Percentiles rank a stretch among this genome's conserved stretches.
Conservation (phyloP, 495 filamentous ascomycete species). For the Neohortaea acidophila region DNA sequence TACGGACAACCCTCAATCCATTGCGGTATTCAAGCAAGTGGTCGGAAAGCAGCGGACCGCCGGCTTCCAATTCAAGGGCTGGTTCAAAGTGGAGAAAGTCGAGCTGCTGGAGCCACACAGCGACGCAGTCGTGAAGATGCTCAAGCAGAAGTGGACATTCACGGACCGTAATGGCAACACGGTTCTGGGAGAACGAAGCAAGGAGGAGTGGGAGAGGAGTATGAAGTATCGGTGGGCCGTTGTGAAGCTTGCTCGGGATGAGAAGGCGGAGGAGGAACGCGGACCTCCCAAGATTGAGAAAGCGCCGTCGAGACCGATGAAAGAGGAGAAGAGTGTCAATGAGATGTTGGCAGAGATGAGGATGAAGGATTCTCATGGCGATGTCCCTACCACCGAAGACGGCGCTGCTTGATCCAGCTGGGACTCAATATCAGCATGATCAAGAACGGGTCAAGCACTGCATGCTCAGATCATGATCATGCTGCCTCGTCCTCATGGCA, state of each 20-base stretch:
- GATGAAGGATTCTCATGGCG: neutral
- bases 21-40: slow-evolving; percentile 13
- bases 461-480: too few relatives aligned
- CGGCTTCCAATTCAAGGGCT: slow-evolving; percentile 9
- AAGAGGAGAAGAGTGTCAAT: slow-evolving; percentile 12
- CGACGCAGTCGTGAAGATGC: slow-evolving; percentile 13
- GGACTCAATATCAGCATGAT: too few relatives aligned
- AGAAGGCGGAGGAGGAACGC: slow-evolving; percentile 1
- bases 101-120: slow-evolving; percentile 8
- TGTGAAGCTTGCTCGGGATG: slow-evolving; percentile 7
- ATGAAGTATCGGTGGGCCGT: slow-evolving; percentile 15
- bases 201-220: slow-evolving; percentile 10
- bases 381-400: too few relatives aligned
- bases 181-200: neutral
- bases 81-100: slow-evolving; percentile 4
- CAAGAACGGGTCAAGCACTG: too few relatives aligned
- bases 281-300: slow-evolving; percentile 9
- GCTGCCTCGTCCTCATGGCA: too few relatives aligned
- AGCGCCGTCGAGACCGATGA: too few relatives aligned
- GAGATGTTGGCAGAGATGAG: slow-evolving; percentile 10
- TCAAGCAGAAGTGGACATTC: slow-evolving; percentile 14
- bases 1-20: neutral
- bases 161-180: slow-evolving; percentile 5
- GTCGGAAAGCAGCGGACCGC: neutral
- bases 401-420: too few relatives aligned